Evolutionary conservation across 495 filamentous ascomycete genomes (phyloP).

Genomic region (Xanthoparmelia taractica): DNA sequence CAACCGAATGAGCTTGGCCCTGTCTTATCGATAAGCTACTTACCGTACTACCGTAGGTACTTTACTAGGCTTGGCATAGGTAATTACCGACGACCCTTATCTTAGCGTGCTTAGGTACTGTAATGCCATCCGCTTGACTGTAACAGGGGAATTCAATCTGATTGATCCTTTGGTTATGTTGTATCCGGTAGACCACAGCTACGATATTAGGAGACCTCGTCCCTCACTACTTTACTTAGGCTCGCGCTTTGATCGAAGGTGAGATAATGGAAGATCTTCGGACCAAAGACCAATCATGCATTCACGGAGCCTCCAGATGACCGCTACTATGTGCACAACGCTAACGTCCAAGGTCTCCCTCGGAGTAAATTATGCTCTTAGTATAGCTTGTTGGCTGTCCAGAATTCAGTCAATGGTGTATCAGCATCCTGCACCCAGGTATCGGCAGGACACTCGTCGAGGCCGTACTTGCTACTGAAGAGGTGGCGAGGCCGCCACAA

Average conservation of each 20-base stretch:
- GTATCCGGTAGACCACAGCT: no score
- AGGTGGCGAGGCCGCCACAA: neutral
- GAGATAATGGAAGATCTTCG: no score
- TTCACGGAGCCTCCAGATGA: neutral
- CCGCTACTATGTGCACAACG: neutral
- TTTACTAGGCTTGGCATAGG: slow-evolving; percentile 3
- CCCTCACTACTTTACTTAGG: no score
- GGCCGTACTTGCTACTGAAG: neutral
- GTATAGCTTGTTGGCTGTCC: slow-evolving; percentile 18
- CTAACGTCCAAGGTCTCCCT: neutral
- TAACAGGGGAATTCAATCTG: no score
- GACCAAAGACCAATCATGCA: neutral
- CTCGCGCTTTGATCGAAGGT: neutral
- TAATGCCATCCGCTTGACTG: no score
- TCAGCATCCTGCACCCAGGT: neutral
- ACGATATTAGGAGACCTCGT: no score
- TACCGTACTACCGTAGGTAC: no score
- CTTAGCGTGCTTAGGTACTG: no score
- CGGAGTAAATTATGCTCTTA: neutral
- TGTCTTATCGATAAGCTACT: slow-evolving; percentile 3
- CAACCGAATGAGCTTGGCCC: neutral
- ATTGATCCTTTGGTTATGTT: no score
- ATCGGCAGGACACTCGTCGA: neutral
- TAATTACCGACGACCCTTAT: no score
- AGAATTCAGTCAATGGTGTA: slow-evolving; percentile 1